Evolutionary conservation across 345 rosid species (phyloP).

Genomic region (Dimocarpus longan): DNA sequence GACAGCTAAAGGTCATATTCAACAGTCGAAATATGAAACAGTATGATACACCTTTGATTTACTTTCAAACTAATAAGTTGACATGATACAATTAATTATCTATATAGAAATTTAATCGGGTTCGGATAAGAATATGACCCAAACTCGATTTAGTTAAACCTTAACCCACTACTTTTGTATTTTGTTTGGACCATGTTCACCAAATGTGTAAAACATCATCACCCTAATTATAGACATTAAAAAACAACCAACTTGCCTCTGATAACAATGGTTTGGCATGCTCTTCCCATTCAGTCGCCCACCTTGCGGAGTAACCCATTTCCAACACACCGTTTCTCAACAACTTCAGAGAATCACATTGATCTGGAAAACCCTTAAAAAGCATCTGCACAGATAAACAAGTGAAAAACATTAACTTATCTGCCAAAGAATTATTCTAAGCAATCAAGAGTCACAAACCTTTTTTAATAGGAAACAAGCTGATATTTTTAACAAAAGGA

Average conservation of each 20-base stretch:
- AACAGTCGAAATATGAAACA: not conserved
- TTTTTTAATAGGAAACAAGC: too few relatives aligned
- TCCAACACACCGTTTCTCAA: slow-evolving; percentile 71
- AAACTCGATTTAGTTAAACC: not conserved
- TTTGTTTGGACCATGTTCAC: not conserved
- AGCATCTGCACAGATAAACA: slow-evolving; percentile 53
- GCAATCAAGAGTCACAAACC: not conserved
- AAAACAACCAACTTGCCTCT: slow-evolving; percentile 38
- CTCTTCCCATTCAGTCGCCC: slow-evolving; percentile 92
- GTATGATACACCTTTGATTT: not conserved
- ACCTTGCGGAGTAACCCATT: slow-evolving; percentile 69
- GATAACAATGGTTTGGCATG: slow-evolving; percentile 75
- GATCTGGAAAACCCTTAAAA: slow-evolving; percentile 80
- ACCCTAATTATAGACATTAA: not conserved
- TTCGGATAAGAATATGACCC: not conserved
- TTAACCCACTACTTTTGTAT: not conserved
- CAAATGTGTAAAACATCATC: not conserved
- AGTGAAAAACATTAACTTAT: not conserved
- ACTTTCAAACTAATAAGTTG: not conserved
- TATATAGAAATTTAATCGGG: not conserved
- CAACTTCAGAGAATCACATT: slow-evolving; percentile 55
- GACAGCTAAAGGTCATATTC: not conserved
- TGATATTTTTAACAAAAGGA: not conserved
- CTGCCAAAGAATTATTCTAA: not conserved
- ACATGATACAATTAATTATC: not conserved